Conservation (phyloP, 352 stramenopile species). For the Phytopythium sindhum region DNA sequence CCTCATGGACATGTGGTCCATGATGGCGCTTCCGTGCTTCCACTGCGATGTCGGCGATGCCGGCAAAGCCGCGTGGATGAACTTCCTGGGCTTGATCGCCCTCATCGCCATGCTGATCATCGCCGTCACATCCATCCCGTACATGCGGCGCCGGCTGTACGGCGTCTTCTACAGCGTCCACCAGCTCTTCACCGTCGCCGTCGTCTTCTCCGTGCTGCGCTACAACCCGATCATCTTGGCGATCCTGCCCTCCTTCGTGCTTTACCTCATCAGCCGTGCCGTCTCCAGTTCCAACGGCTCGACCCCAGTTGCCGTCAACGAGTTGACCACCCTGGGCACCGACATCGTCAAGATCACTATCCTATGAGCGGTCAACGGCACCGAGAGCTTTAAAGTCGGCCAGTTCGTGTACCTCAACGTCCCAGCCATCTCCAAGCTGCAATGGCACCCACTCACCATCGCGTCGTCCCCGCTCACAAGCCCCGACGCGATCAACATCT, state of each 20-base stretch:
- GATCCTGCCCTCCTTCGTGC: slow-evolving; percentile 10
- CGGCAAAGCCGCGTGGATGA: slow-evolving; percentile 17
- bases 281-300: slow-evolving; percentile 18
- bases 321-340: slow-evolving; percentile 16
- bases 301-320: slow-evolving; percentile 11
- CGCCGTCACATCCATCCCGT: slow-evolving; percentile 23
- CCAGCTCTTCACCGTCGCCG: slow-evolving; percentile 20
- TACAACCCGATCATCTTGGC: slow-evolving; percentile 10
- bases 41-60: slow-evolving; percentile 16
- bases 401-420: slow-evolving; percentile 21
- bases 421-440: slow-evolving; percentile 18
- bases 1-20: slow-evolving; percentile 11
- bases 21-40: slow-evolving; percentile 28
- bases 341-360: slow-evolving; percentile 24
- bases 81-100: slow-evolving; percentile 19
- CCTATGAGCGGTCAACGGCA: neutral
- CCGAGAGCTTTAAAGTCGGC: slow-evolving; percentile 8
- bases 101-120: slow-evolving; percentile 38
- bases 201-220: slow-evolving; percentile 21
- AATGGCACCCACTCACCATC: slow-evolving; percentile 27
- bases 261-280: slow-evolving; percentile 16
- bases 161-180: slow-evolving; percentile 25
- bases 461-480: slow-evolving; percentile 9
- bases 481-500: slow-evolving; percentile 11
- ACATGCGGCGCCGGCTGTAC: slow-evolving; percentile 27